Evolutionary conservation across 1,284 basidiomycete genomes (phyloP), one percentile per base, ranked within the genome.

Genomic region (Inonotus obliquus): DNA sequence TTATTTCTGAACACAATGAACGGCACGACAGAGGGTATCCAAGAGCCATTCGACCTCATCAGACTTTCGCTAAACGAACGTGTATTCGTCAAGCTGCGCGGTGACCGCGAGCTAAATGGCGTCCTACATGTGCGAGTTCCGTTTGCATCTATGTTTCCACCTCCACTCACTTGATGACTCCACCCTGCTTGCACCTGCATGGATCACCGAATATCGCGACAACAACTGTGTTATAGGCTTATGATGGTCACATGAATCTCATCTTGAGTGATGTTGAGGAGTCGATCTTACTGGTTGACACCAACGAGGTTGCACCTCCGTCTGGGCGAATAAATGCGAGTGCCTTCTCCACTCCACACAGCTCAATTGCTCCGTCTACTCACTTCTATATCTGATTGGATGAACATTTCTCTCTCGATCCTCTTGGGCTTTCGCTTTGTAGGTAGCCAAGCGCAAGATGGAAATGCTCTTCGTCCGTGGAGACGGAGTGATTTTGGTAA

Each of bases 241-340:
- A 99, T 73, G 97, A 99, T 77, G 96, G 96, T 25, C 97, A 99
- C 76, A 98, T 99, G 96, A 99, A 99, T 75, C 81, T 99, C 69
- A 98, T 99, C 65, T 81, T 99, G 66, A 96, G 92, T 66, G 92
- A 98, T 71, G 97, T 98, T 9, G 96, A 98, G 72, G 97, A 99
- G 77, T 93, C 91, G 3, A 94, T 97, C 68, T 92, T 94, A 84
- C 81, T 94, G 65, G 92, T 97, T 17, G 94, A 97, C 67, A 77
- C 85, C 2, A 69, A 74, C 11, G 88, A 91, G 61, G 80, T 77
- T 57, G 78, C 70, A 14, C 70, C 78, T 4, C 79, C 80, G 61
- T 77, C 81, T 59, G 80, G 76, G 0, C 80, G 83, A 6, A 82
- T 91, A 17, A 91, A 87, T 67, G 89, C 89, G 70, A 60, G 80